Conservation (phyloP, 805 yeast species). For the Kodamaea kakaduensis region DNA sequence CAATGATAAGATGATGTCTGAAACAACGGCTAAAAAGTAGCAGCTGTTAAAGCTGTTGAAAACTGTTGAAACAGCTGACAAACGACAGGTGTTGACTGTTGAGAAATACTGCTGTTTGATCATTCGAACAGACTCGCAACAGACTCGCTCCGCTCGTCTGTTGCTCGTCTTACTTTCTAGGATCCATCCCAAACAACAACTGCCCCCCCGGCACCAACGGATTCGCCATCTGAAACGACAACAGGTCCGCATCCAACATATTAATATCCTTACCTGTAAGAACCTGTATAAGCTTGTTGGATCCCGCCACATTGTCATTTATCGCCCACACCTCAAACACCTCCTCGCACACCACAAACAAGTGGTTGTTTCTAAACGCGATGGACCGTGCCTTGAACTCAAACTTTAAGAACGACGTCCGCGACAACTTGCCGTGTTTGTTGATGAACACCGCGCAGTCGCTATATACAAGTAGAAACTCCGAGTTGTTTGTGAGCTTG, state of each 20-base stretch:
- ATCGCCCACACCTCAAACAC: slow-evolving; percentile 67
- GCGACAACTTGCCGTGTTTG: slow-evolving; percentile 50
- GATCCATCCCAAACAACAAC: slow-evolving; percentile 42
- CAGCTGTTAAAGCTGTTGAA: too few relatives aligned
- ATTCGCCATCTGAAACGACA: slow-evolving; percentile 51
- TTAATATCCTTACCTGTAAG: slow-evolving; percentile 65
- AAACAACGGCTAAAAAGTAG: too few relatives aligned
- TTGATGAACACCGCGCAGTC: slow-evolving; percentile 67
- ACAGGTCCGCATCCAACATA: slow-evolving; percentile 20
- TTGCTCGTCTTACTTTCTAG: too few relatives aligned
- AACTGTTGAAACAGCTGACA: too few relatives aligned
- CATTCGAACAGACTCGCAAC: too few relatives aligned
- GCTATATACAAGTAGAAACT: slow-evolving; percentile 60
- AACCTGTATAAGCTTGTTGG: slow-evolving; percentile 58
- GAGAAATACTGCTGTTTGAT: too few relatives aligned
- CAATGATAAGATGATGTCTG: too few relatives aligned
- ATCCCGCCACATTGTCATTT: slow-evolving; percentile 40
- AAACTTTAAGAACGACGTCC: slow-evolving; percentile 41
- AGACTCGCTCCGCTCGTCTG: too few relatives aligned
- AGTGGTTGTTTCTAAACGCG: slow-evolving; percentile 31
- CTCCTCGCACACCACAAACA: slow-evolving; percentile 55
- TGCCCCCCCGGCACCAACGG: slow-evolving; percentile 63
- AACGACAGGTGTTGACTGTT: too few relatives aligned
- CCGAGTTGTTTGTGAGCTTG: slow-evolving; percentile 49
- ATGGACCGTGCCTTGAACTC: slow-evolving; percentile 36